A percentile compares a stretch with the other conserved stretches of the same genome.
These are phyloP conservation scores for Chaetothyriales sp. DNA, from an alignment of 2,329 filamentous ascomycete species.

Conservation along the genomic window DNA sequence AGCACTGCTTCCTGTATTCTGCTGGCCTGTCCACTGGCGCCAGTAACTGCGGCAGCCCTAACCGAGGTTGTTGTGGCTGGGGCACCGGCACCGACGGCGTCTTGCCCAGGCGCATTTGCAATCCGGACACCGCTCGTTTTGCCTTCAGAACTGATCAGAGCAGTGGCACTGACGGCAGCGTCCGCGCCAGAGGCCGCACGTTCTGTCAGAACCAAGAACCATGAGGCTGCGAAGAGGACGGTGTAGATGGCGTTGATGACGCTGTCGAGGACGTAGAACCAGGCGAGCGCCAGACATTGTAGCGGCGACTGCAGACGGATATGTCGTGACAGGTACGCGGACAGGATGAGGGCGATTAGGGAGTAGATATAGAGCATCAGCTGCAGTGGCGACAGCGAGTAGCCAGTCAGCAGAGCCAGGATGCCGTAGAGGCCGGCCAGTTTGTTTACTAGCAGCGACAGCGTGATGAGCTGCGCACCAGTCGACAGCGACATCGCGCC, in stretches of 20 bases:
- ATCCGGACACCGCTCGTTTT: slow-evolving; percentile 45
- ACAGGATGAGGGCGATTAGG: slow-evolving; percentile 50
- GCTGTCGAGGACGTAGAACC: slow-evolving; percentile 72
- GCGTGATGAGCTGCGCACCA: slow-evolving; percentile 68
- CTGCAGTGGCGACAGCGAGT: slow-evolving; percentile 65
- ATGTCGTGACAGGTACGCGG: slow-evolving; percentile 59
- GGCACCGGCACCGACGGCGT: slow-evolving; percentile 30
- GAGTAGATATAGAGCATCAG: slow-evolving; percentile 88
- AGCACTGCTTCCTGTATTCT: slow-evolving; percentile 48
- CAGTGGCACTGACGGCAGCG: slow-evolving; percentile 47
- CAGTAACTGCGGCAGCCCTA: slow-evolving; percentile 20
- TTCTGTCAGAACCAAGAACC: slow-evolving; percentile 60
- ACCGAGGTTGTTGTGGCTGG: slow-evolving; percentile 12
- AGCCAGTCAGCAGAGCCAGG: slow-evolving; percentile 75
- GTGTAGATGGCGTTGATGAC: slow-evolving; percentile 72
- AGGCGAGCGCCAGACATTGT: slow-evolving; percentile 65
- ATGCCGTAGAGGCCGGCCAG: slow-evolving; percentile 80
- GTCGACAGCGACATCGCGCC: slow-evolving; percentile 75
- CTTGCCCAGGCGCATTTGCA: slow-evolving; percentile 38
- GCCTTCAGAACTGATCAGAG: slow-evolving; percentile 48
- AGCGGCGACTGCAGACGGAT: slow-evolving; percentile 66
- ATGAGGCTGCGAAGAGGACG: slow-evolving; percentile 62
- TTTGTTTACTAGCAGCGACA: slow-evolving; percentile 80
- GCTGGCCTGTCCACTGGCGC: slow-evolving; percentile 16
- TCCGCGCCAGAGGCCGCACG: slow-evolving; percentile 35